Evolutionary conservation across 208 protist genomes (phyloP).

Genomic region (Wallacemonas sp.): DNA sequence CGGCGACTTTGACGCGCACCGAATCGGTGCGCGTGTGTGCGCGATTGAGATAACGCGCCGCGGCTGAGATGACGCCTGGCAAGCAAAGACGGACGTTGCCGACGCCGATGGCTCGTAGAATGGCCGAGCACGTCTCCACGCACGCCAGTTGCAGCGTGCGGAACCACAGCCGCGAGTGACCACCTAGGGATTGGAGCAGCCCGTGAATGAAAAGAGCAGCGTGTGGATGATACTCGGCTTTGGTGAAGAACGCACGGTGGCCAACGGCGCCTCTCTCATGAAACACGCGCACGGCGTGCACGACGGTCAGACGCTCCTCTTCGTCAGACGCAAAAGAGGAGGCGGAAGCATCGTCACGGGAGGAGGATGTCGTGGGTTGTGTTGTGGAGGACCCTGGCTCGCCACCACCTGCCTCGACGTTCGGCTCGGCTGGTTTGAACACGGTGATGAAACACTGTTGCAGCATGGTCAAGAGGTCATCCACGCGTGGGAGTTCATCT

Average conservation of each 20-base stretch:
- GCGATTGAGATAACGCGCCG: slow-evolving; percentile 66
- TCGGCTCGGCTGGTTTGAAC: slow-evolving; percentile 32
- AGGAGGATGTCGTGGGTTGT: background rate
- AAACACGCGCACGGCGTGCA: slow-evolving; percentile 52
- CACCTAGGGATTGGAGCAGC: slow-evolving; percentile 67
- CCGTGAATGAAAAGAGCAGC: slow-evolving; percentile 86
- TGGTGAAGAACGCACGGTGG: slow-evolving; percentile 48
- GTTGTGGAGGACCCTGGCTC: background rate
- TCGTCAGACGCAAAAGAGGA: slow-evolving; percentile 64
- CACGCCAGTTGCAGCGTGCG: slow-evolving; percentile 66
- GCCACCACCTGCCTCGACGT: background rate
- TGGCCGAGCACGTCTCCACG: slow-evolving; percentile 53
- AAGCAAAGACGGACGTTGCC: slow-evolving; percentile 63
- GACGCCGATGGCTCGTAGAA: slow-evolving; percentile 55
- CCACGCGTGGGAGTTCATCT: slow-evolving; percentile 38
- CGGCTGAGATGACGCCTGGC: slow-evolving; percentile 74
- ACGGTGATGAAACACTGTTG: slow-evolving; percentile 68
- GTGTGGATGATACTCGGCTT: slow-evolving; percentile 53
- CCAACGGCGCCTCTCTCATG: slow-evolving; percentile 34
- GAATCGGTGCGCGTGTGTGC: slow-evolving; percentile 74
- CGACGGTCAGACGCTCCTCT: slow-evolving; percentile 63
- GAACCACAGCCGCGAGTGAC: slow-evolving; percentile 80
- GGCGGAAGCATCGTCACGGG: background rate
- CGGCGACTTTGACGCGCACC: slow-evolving; percentile 45
- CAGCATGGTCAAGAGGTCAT: slow-evolving; percentile 53